Conservation (phyloP, 2,329 filamentous ascomycete species). For the Fusarium napiforme region DNA sequence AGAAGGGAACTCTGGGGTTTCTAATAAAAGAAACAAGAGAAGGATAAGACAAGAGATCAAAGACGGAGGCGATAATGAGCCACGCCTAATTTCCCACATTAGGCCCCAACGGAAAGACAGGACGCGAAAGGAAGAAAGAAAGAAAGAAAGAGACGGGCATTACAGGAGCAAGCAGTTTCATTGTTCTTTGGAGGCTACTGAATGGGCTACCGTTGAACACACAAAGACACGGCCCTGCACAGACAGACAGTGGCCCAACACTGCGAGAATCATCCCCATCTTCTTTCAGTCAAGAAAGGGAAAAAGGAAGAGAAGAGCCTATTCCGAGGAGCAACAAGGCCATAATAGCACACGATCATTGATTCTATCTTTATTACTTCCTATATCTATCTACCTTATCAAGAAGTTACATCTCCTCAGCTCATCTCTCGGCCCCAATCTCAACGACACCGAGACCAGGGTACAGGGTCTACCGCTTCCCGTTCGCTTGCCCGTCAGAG, state of each 20-base stretch:
- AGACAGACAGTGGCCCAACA: conserved; percentile 35
- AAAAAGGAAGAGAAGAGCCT: conserved; percentile 1
- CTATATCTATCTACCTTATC: conserved; percentile 11
- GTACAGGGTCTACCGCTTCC: conserved; percentile 22
- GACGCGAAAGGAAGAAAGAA: conserved; percentile 7
- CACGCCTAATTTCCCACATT: conserved; percentile 27
- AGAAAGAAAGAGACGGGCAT: conserved; percentile 6
- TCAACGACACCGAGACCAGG: conserved; percentile 15
- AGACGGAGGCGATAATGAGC: conserved; percentile 38
- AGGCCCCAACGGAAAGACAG: conserved; percentile 30
- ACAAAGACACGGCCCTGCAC: conserved; percentile 38
- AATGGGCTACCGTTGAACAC: conserved; percentile 34
- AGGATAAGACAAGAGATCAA: conserved; percentile 26
- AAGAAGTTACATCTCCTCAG: not conserved
- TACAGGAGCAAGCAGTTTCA: conserved; percentile 32
- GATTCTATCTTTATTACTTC: conserved; percentile 10
- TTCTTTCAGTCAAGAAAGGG: conserved; percentile 24
- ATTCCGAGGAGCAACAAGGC: not conserved
- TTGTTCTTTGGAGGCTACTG: conserved; percentile 38
- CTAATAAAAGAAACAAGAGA: conserved; percentile 4
- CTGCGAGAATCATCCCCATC: conserved; percentile 19
- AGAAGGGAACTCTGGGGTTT: not conserved
- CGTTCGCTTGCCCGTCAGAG: conserved; percentile 34
- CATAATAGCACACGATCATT: not conserved
- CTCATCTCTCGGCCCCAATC: conserved; percentile 6